Evolutionary conservation across 164 flowering plant genomes (phyloP).

Genomic region (Litsea cubeba): DNA sequence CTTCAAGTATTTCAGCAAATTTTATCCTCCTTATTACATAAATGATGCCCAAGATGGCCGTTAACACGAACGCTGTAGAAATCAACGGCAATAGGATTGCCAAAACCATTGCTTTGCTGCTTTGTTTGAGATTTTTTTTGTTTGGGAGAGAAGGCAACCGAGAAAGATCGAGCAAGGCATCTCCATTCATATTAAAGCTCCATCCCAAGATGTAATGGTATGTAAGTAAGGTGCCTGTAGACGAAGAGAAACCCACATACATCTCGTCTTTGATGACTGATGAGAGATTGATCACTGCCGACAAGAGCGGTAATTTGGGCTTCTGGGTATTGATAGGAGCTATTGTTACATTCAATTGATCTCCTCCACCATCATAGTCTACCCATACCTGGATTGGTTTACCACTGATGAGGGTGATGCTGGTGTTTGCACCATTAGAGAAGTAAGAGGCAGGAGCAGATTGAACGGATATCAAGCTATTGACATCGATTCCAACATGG

Average conservation of each 20-base stretch:
- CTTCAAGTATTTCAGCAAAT: conserved; percentile 15
- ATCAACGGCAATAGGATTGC: conserved; percentile 9
- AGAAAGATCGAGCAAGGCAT: conserved; percentile 31
- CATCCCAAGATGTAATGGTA: conserved; percentile 57
- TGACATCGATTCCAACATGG: conserved; percentile 26
- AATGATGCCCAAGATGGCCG: neutral
- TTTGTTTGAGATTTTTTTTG: neutral
- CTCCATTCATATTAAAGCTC: conserved; percentile 50
- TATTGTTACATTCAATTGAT: conserved; percentile 21
- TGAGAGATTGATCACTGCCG: conserved; percentile 39
- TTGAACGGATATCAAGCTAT: conserved; percentile 11
- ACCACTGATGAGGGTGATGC: conserved; percentile 6
- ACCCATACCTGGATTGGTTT: conserved; percentile 22
- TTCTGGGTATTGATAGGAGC: conserved; percentile 22
- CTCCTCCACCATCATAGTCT: conserved; percentile 14
- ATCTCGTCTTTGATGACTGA: conserved; percentile 37
- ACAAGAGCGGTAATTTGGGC: conserved; percentile 42
- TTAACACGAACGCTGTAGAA: neutral
- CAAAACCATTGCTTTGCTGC: conserved; percentile 5
- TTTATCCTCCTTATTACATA: conserved; percentile 1
- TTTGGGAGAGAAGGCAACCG: conserved; percentile 41
- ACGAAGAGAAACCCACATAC: conserved; percentile 65
- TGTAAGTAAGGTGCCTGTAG: conserved; percentile 57
- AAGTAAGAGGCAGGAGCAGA: conserved; percentile 7
- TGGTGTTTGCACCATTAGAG: neutral